Evolutionary conservation across 2,329 filamentous ascomycete species (phyloP).

Genomic region (Sporothrix sp.): DNA sequence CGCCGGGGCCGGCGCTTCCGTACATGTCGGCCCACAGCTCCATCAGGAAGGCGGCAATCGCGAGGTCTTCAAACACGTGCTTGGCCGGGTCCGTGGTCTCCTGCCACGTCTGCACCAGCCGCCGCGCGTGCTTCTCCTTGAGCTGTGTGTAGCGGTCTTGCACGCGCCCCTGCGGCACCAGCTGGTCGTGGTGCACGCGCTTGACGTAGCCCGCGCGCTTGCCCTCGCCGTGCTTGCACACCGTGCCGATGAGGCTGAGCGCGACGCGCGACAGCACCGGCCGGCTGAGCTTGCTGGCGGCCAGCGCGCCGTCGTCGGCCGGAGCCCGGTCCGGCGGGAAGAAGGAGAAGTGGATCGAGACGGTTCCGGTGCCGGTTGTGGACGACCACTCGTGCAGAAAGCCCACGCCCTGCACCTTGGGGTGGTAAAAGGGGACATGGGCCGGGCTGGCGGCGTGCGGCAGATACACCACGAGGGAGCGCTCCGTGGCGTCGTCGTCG

Average conservation of each 20-base stretch:
- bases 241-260: conserved; percentile 54
- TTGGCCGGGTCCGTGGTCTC: conserved; percentile 82
- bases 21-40: conserved; percentile 90
- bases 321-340: not conserved
- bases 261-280: conserved; percentile 51
- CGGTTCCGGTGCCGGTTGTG: conserved; percentile 31
- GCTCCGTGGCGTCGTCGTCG: conserved; percentile 20
- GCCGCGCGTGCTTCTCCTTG: conserved; percentile 67
- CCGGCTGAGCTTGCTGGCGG: conserved; percentile 28
- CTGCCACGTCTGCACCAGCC: conserved; percentile 65
- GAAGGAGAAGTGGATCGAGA: conserved; percentile 49
- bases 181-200: conserved; percentile 69
- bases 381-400: conserved; percentile 59
- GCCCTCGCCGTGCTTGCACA: conserved; percentile 66
- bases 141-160: conserved; percentile 75
- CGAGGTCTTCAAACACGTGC: conserved; percentile 90
- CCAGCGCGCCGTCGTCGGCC: not conserved
- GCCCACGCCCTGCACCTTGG: conserved; percentile 61
- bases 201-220: conserved; percentile 61
- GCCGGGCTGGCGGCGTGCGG: conserved; percentile 56
- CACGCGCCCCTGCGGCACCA: conserved; percentile 66
- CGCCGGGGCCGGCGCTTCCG: conserved; percentile 13
- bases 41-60: conserved; percentile 84
- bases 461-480: conserved; percentile 62
- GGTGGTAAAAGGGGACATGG: conserved; percentile 81